phyloP scores from a whole-genome alignment of 305 asterid species.

The Solanum hybrid region DNA sequence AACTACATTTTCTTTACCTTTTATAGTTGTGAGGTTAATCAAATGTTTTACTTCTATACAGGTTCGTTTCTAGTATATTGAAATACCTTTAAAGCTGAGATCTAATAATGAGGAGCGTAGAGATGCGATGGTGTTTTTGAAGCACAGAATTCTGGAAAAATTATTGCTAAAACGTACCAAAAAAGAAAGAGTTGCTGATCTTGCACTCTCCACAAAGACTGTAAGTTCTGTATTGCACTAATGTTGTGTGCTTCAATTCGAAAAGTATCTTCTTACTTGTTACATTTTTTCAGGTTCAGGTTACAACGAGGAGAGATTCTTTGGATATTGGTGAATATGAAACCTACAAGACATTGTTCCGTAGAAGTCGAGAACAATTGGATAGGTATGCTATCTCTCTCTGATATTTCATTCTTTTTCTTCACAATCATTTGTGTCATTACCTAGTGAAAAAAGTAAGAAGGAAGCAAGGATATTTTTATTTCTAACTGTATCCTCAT shows the following conservation, averaged over 20 bases:
- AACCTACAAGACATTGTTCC: constrained; percentile 53
- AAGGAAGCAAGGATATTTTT: not conserved
- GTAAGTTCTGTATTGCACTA: constrained; percentile 29
- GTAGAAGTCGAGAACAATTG: constrained; percentile 62
- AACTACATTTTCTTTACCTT: no score
- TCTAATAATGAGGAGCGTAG: constrained; percentile 74
- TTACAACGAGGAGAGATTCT: constrained; percentile 53
- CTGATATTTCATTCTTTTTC: not conserved
- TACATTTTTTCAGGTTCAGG: constrained; percentile 31
- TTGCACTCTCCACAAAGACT: constrained; percentile 73
- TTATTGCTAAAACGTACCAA: not conserved
- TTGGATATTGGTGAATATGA: constrained; percentile 69
- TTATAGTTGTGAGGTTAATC: no score
- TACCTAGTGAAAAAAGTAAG: not conserved
- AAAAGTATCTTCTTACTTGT: not conserved
- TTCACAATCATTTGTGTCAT: not conserved
- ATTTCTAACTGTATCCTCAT: not conserved
- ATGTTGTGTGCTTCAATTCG: not conserved
- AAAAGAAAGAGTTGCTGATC: constrained; percentile 34
- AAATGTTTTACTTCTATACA: no score
- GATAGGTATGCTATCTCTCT: constrained; percentile 36
- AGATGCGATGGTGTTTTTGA: not conserved
- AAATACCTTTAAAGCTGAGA: constrained; percentile 39
- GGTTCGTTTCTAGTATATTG: constrained; percentile 32
- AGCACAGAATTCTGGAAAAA: not conserved